Evolutionary conservation across 73 alveolate genomes (phyloP).

Genomic region (Blepharisma japonicum): DNA sequence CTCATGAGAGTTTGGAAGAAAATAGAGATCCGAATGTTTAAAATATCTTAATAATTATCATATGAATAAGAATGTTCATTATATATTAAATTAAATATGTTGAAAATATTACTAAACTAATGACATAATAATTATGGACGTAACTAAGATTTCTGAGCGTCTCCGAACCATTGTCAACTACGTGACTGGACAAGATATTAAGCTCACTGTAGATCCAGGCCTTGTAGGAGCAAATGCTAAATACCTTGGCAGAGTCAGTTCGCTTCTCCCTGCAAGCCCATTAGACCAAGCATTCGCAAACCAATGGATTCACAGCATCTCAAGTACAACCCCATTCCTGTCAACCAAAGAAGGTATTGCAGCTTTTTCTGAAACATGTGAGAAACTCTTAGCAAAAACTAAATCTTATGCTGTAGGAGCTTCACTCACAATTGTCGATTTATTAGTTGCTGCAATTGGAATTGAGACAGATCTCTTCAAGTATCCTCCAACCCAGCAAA

Average conservation of each 20-base stretch:
- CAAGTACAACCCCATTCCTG: not conserved
- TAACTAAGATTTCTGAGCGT: not conserved
- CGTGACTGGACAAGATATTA: not conserved
- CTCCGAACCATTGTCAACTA: not conserved
- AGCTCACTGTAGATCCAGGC: constrained; percentile 22
- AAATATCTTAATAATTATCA: no score
- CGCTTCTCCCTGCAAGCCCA: not conserved
- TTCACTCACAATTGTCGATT: not conserved
- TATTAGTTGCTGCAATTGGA: not conserved
- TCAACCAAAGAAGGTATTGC: constrained; percentile 2
- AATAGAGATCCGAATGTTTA: no score
- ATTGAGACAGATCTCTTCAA: not conserved
- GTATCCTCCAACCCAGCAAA: not conserved
- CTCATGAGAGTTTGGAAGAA: no score
- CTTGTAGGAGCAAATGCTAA: constrained; percentile 15
- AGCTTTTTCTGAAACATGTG: not conserved
- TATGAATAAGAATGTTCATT: no score
- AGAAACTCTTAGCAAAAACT: not conserved
- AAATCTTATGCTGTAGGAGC: no score
- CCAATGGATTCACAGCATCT: constrained; percentile 1
- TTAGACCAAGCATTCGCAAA: constrained; percentile 5
- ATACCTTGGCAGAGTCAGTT: constrained; percentile 3
- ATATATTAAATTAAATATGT: no score
- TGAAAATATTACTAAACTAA: no score
- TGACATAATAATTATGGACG: not conserved